Evolutionary conservation across 805 yeast species (phyloP).

Genomic region (Suhomyces tanzawaensis): DNA sequence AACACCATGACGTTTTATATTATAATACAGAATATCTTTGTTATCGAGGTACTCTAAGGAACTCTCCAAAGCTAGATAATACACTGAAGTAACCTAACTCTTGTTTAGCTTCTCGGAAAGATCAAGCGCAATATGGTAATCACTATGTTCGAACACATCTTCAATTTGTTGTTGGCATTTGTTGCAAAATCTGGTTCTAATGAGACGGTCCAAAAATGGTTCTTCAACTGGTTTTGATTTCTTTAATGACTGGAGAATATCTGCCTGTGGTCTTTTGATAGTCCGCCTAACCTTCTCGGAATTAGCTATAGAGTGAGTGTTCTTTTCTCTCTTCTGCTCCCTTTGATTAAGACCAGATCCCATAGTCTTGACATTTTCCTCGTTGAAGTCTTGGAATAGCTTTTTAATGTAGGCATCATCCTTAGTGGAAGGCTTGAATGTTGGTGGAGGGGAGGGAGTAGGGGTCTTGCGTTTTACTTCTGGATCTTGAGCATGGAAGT

Average conservation of each 20-base stretch:
- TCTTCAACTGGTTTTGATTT: conserved; percentile 5
- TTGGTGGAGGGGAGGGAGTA: background rate
- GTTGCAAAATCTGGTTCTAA: conserved; percentile 22
- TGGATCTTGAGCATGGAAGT: conserved; percentile 9
- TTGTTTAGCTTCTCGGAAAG: conserved; percentile 43
- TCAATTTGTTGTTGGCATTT: conserved; percentile 25
- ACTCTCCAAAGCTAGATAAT: too few species aligned
- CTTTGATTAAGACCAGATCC: background rate
- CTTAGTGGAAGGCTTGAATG: conserved; percentile 3
- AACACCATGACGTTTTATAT: too few species aligned
- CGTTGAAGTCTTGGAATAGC: conserved; percentile 21
- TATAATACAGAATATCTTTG: too few species aligned
- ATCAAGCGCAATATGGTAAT: conserved; percentile 52
- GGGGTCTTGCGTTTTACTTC: background rate
- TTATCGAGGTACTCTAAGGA: too few species aligned
- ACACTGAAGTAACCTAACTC: too few species aligned
- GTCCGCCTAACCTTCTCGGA: too few species aligned
- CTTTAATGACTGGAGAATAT: conserved; percentile 10
- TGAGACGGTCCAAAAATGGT: conserved; percentile 15
- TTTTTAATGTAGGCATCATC: conserved; percentile 26
- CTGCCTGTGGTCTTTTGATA: conserved; percentile 5
- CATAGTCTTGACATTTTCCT: conserved; percentile 6
- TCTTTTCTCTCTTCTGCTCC: background rate
- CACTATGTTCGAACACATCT: conserved; percentile 49
- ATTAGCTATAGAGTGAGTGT: too few species aligned